Conservation (phyloP, 148 eudicot species). For the Rhododendron ovatum region DNA sequence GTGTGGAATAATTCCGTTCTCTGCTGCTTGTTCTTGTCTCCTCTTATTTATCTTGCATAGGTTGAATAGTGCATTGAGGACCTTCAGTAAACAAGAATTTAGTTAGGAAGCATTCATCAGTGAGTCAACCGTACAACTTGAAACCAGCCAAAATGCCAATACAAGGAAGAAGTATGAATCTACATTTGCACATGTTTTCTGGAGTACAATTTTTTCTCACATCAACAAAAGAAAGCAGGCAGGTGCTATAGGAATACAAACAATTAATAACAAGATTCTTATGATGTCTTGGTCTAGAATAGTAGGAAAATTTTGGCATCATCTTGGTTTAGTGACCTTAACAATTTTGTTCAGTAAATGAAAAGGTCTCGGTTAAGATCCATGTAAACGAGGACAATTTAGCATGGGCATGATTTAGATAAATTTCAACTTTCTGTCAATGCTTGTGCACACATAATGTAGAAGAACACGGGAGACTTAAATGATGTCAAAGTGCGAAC, state of each 20-base stretch:
- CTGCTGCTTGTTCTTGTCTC: slow-evolving; percentile 99
- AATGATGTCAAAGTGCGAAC: background rate
- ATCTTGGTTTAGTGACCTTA: background rate
- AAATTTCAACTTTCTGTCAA: background rate
- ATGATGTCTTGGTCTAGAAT: background rate
- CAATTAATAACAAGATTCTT: background rate
- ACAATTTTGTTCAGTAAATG: background rate
- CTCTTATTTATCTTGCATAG: slow-evolving; percentile 98
- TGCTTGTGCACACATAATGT: background rate
- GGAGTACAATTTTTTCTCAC: background rate
- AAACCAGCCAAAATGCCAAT: slow-evolving; percentile 1
- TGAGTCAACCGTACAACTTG: background rate
- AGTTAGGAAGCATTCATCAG: slow-evolving; percentile 17
- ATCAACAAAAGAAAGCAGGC: background rate
- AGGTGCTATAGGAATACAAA: background rate
- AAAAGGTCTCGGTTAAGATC: background rate
- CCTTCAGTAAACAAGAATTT: slow-evolving; percentile 36
- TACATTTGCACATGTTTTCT: background rate
- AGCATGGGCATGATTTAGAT: background rate
- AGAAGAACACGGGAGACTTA: background rate
- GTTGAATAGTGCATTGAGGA: slow-evolving; percentile 90
- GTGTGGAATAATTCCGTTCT: slow-evolving; percentile 96
- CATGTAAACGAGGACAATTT: background rate
- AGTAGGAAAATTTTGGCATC: background rate
- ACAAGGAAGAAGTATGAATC: background rate